Evolutionary conservation across 2,329 filamentous ascomycete genomes (phyloP).

Genomic region (Zymoseptoria ardabiliae): DNA sequence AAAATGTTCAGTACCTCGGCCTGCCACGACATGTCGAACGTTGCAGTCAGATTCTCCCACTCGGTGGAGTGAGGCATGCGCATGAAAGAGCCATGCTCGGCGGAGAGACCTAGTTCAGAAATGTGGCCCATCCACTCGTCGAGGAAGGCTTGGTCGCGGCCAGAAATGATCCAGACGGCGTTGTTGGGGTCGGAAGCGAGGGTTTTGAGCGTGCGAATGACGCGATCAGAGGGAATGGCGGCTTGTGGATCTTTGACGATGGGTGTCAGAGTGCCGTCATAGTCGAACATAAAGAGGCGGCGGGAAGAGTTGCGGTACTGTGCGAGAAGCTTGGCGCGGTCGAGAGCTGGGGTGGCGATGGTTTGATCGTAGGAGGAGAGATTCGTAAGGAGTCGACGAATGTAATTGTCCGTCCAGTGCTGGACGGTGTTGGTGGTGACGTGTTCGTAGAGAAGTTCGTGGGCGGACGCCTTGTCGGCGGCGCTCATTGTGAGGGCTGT

Average conservation of each 20-base stretch:
- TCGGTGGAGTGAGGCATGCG: conserved; percentile 65
- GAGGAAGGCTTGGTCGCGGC: conserved; percentile 85
- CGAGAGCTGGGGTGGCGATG: conserved; percentile 72
- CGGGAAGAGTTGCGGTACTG: conserved; percentile 69
- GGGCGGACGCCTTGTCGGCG: conserved; percentile 59
- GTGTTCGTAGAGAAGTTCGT: conserved; percentile 69
- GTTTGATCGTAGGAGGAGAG: conserved; percentile 68
- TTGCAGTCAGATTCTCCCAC: conserved; percentile 86
- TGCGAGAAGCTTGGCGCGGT: conserved; percentile 62
- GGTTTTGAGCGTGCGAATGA: conserved; percentile 70
- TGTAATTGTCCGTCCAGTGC: conserved; percentile 72
- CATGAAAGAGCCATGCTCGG: conserved; percentile 95
- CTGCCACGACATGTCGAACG: conserved; percentile 88
- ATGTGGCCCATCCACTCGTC: conserved; percentile 91
- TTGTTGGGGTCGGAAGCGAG: conserved; percentile 76
- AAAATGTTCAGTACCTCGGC: conserved; percentile 75
- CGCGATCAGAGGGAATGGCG: conserved; percentile 76
- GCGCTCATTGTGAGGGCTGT: conserved; percentile 69
- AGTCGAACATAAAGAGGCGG: conserved; percentile 96
- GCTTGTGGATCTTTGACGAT: conserved; percentile 88
- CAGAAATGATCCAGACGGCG: conserved; percentile 96
- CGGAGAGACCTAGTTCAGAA: conserved; percentile 78
- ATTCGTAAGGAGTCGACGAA: conserved; percentile 72
- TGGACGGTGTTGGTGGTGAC: conserved; percentile 82
- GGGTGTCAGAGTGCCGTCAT: conserved; percentile 91